Evolutionary conservation across 192 early-diverging fungal genomes (phyloP), one percentile per base, ranked within the genome.

Genomic region (Coemansia sp.): DNA sequence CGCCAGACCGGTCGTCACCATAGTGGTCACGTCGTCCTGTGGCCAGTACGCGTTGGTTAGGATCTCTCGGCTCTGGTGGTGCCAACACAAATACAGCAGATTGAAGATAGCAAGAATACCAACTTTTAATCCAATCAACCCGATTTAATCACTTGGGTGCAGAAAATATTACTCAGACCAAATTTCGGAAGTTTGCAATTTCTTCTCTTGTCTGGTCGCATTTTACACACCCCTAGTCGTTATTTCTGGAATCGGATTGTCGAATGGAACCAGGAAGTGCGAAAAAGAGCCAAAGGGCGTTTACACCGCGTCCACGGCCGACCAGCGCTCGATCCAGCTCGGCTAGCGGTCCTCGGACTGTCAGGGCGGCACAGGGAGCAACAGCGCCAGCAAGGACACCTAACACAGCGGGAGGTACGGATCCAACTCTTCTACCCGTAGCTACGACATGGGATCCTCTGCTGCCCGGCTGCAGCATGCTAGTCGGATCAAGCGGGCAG

Each of bases 361-460:
- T 42, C 62, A 64, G 53, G n/a, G 14, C 28, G 26, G 16, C 43
- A 4, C 34, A 21, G 16, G 35, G 56, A 31, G 52, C 38, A 18
- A 37, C 64, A 6, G 43, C 52, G 28, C 66, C 33, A 61, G 34
- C 58, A 16, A 59, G 20, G 45, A 11, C 20, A 12, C 43, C 58
- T 38, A 58, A 14, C 45, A 31, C 14, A 4, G 11, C 34, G 26
- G 41, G 37, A 33, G 2, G 21, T 56, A 14, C 33, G 23, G 21
- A 35, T 23, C 53, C 39, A 26, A 28, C 39, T 8, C 16, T 47
- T 16, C 34, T 59, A 20, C 62, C 67, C 16, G 41, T 38, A 26
- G 73, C 64, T 6, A 69, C 63, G 1, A 75, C 73, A 43, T 75
- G 67, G 73, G 47, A 52, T 6, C 56, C 56, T 16, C 10, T 21